Percentiles rank a stretch among this genome's conserved stretches.
phyloP scores from a whole-genome alignment of 2,329 filamentous ascomycete genomes.

The Coniochaeta ligniaria region DNA sequence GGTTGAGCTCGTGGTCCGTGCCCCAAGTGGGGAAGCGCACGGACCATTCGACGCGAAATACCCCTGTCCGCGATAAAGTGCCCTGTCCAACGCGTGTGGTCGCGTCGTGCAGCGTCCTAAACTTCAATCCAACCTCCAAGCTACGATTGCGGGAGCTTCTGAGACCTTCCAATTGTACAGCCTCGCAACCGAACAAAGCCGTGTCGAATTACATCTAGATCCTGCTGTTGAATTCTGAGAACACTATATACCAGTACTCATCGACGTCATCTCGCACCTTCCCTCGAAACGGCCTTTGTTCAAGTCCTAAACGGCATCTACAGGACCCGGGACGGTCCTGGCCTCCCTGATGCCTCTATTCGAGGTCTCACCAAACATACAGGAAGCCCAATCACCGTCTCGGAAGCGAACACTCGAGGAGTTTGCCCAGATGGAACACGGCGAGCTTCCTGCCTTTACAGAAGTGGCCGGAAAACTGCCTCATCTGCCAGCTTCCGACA shows the following conservation, averaged over 20 bases:
- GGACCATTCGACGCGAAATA: neutral
- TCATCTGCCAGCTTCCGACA: neutral
- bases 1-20: neutral
- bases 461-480: neutral
- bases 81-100: neutral
- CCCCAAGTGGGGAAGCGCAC: neutral
- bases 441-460: neutral
- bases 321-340: neutral
- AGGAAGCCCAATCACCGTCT: constrained; percentile 32
- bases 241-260: no score
- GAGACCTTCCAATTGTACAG: neutral
- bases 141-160: neutral
- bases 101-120: neutral
- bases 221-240: neutral
- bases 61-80: neutral
- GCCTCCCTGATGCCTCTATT: constrained; percentile 35
- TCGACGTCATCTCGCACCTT: no score
- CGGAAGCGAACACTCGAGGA: constrained; percentile 41
- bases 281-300: neutral
- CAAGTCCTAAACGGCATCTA: neutral
- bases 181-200: neutral
- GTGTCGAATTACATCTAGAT: neutral
- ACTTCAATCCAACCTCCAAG: neutral
- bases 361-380: constrained; percentile 39
- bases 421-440: constrained; percentile 24